Percentiles rank a stretch among this genome's conserved stretches.
phyloP scores from a whole-genome alignment of 2,329 filamentous ascomycete genomes.

The Ophidiomyces ophidiicola region DNA sequence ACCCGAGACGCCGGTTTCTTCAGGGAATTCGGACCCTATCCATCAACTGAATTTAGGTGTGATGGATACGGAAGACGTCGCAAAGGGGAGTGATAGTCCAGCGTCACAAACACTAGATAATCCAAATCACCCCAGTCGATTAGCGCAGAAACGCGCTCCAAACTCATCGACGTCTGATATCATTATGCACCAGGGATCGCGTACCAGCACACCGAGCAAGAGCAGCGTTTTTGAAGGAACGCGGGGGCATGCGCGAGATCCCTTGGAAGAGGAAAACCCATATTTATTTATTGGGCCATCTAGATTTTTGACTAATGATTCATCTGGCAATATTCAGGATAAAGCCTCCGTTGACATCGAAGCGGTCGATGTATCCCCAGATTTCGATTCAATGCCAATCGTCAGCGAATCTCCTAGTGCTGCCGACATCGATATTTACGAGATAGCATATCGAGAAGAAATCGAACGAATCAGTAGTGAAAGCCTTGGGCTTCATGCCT shows the following conservation, averaged over 20 bases:
- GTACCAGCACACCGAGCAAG: conserved; percentile 24
- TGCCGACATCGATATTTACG: conserved; percentile 78
- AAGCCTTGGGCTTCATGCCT: conserved; percentile 28
- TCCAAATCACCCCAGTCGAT: not conserved
- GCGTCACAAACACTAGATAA: conserved; percentile 15
- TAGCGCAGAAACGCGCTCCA: conserved; percentile 5
- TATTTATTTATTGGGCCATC: conserved; percentile 65
- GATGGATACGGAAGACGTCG: not conserved
- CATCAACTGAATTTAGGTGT: not conserved
- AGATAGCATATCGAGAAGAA: conserved; percentile 74
- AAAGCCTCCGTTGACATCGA: not conserved
- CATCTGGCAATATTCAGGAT: not conserved
- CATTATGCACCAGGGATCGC: conserved; percentile 21
- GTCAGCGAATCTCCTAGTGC: conserved; percentile 64
- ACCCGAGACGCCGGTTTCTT: not conserved
- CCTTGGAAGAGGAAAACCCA: conserved; percentile 51
- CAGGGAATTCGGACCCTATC: not conserved
- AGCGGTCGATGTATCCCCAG: not conserved
- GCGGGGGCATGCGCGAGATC: conserved; percentile 52
- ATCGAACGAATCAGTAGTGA: conserved; percentile 54
- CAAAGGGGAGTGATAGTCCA: conserved; percentile 10
- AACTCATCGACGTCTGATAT: conserved; percentile 22
- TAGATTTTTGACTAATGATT: conserved; percentile 19
- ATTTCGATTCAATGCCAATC: conserved; percentile 5
- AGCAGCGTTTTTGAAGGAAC: conserved; percentile 35